Conservation (phyloP, 1,284 basidiomycete species). For the Vanrija pseudolonga region DNA sequence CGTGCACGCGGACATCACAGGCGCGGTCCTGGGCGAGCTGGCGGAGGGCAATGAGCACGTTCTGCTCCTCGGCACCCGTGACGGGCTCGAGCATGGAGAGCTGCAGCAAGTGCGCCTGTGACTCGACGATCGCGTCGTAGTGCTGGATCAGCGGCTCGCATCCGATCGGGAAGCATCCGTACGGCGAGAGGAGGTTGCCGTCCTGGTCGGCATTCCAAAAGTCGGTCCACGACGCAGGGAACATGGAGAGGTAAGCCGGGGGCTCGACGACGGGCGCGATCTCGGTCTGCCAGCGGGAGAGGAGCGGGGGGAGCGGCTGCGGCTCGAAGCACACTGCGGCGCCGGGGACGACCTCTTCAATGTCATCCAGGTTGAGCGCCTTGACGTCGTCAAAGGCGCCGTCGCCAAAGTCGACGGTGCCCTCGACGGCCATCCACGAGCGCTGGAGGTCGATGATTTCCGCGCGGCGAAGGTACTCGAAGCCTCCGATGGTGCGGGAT, state of each 20-base stretch:
- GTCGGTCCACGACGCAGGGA: neutral
- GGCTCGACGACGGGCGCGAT: neutral
- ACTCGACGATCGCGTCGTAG: constrained; percentile 1
- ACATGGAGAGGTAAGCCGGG: constrained; percentile 1
- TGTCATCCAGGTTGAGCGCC: neutral
- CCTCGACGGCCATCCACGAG: constrained; percentile 1
- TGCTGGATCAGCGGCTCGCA: neutral
- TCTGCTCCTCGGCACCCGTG: constrained; percentile 3
- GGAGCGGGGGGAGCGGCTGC: neutral
- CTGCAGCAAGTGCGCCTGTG: constrained; percentile 5
- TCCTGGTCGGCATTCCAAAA: constrained; percentile 6
- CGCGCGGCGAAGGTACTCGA: constrained; percentile 10
- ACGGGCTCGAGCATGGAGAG: constrained; percentile 8
- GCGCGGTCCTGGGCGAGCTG: neutral
- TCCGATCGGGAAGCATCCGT: constrained; percentile 11
- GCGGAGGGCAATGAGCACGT: neutral
- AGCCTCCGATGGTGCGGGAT: constrained; percentile 2
- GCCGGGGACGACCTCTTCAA: constrained; percentile 1
- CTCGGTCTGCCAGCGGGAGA: neutral
- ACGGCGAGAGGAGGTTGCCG: neutral
- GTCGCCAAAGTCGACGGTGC: neutral
- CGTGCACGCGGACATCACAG: constrained; percentile 1
- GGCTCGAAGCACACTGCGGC: neutral
- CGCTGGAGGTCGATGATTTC: constrained; percentile 9
- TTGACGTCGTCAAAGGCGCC: neutral